Evolutionary conservation across 331 rosid species (phyloP), one percentile per base, ranked within the genome.

Genomic region (Prunus yedoensis): DNA sequence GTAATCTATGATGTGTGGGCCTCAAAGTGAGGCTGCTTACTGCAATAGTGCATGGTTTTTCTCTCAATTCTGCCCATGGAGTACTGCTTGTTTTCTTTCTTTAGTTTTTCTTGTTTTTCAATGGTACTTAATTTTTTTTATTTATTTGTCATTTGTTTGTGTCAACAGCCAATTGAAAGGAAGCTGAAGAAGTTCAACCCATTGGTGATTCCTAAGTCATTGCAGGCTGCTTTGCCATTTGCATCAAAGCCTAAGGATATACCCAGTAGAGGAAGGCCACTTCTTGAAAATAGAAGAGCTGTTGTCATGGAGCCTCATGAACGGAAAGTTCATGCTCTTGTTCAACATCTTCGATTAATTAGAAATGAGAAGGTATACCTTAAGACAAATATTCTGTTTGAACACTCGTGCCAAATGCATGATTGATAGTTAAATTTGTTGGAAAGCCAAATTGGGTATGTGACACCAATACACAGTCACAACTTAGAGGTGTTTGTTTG

Each of bases 131-230:
- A 67, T 63, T 32, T 16, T 18, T 16, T 18, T 4, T 20, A 21
- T 32, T 32, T 4, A 21, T 21, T 38, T 76, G 21, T 76, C 32
- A 69, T 76, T 58, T 69, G 51, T 28, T 51, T n/a, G 28, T 27
- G 52, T 70, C 56, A 41, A 68, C 89, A 91, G 95, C 86, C 87
- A 78, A 84, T 90, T 79, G 99, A 90, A 87, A 90, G 99, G 80
- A 89, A 83, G 69, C 86, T 72, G 46, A 88, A 74, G 68, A 92
- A 89, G 85, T 91, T 85, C 89, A 94, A 94, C 77, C 93, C 95
- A 0, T 25, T 94, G 92, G 96, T 94, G 78, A 74, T 94, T 80
- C 95, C 99, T 23, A 91, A 88, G 83, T 80, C 91, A 27, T 45
- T 91, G 63, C 88, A 87, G 68, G 88, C 76, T 47, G 73, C 80